phyloP scores from a whole-genome alignment of 768 basidiomycete species.

The Leucocoprinus birnbaumii region DNA sequence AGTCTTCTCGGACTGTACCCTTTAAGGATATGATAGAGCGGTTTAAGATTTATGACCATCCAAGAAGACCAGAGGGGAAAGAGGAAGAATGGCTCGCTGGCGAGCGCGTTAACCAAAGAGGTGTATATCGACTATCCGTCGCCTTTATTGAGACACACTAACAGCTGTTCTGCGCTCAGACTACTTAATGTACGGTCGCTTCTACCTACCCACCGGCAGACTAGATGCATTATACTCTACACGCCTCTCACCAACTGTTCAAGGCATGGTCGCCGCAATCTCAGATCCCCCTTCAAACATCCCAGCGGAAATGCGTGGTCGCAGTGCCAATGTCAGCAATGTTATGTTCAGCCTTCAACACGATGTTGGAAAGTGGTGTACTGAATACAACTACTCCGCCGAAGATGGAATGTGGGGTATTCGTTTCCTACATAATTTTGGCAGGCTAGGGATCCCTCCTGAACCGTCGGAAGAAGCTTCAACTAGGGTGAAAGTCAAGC shows the following conservation, averaged over 20 bases:
- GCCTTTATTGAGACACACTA: conserved; percentile 15
- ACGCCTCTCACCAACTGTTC: conserved; percentile 73
- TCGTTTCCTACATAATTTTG: conserved; percentile 89
- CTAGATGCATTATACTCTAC: conserved; percentile 90
- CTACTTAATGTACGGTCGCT: conserved; percentile 89
- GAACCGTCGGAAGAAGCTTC: conserved; percentile 10
- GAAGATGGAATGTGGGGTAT: conserved; percentile 94
- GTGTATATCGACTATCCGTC: conserved; percentile 30
- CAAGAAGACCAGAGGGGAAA: conserved; percentile 72
- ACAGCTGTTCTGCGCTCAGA: conserved; percentile 34
- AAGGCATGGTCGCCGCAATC: conserved; percentile 82
- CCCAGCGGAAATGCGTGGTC: conserved; percentile 38
- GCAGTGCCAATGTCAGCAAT: conserved; percentile 56
- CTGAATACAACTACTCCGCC: conserved; percentile 92
- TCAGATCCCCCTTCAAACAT: conserved; percentile 67
- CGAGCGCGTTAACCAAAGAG: conserved; percentile 69
- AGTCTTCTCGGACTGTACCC: conserved; percentile 63
- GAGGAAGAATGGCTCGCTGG: conserved; percentile 84
- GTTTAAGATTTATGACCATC: conserved; percentile 82
- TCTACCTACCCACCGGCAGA: conserved; percentile 86
- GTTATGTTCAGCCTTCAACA: conserved; percentile 87
- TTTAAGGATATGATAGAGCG: conserved; percentile 91
- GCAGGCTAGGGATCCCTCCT: conserved; percentile 38
- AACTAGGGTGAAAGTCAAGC: conserved; percentile 46
- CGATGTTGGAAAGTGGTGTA: conserved; percentile 88